Conservation (phyloP, 129 eudicot species). For the Lactuca saligna region DNA sequence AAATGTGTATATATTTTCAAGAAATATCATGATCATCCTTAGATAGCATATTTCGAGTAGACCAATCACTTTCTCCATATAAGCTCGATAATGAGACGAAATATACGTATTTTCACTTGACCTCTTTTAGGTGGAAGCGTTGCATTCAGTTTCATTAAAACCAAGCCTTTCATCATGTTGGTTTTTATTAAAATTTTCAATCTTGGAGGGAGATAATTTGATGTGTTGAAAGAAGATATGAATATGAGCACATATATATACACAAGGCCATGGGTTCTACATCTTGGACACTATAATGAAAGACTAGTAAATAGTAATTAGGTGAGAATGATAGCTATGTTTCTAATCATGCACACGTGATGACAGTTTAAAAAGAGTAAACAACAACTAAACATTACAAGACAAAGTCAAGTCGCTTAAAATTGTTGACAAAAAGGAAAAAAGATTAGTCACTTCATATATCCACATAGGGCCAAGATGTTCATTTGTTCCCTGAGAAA, state of each 20-base stretch:
- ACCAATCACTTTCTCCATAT: constrained; percentile 12
- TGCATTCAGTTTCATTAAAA: neutral
- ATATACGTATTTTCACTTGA: neutral
- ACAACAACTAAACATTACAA: neutral
- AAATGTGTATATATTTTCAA: neutral
- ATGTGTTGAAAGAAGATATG: neutral
- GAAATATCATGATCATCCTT: neutral
- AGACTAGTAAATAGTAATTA: neutral
- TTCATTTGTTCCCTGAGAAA: constrained; percentile 6
- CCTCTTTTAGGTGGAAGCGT: constrained; percentile 30
- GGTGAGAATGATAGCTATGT: neutral
- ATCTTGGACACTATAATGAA: constrained; percentile 21
- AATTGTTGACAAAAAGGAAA: constrained; percentile 10
- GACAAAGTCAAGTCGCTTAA: constrained; percentile 3
- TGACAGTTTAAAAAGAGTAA: neutral
- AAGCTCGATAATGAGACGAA: constrained; percentile 2
- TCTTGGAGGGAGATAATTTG: constrained; percentile 1
- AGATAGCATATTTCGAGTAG: neutral
- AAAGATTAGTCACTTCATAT: constrained; percentile 7
- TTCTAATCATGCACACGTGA: constrained; percentile 7
- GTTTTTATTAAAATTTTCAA: neutral
- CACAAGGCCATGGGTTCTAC: neutral
- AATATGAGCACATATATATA: constrained; percentile 12
- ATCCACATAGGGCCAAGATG: neutral
- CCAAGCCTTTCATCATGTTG: neutral